Base-by-base conservation (phyloP, 139 green algal genomes). In the Chlorella sorokiniana region DNA sequence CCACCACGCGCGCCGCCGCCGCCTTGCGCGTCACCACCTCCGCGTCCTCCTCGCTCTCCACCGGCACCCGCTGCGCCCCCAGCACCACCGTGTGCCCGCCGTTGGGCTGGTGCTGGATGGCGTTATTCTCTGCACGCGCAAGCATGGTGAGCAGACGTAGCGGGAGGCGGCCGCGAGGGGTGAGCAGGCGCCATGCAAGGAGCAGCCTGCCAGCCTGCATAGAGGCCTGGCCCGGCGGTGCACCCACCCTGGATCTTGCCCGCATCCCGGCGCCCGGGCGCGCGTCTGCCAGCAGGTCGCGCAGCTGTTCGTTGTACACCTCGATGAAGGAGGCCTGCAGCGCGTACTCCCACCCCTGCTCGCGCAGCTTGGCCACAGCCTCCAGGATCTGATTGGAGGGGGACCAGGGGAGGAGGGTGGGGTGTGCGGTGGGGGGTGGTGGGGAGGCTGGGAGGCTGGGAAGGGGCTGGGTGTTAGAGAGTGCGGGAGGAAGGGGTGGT, bases 281-380 rank as follows among this genome's bases (percentile, higher is more conserved):
- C n/a, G 64, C 81, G 31, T 92, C 89, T 1, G 85, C 87, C 77
- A 99, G 88, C 71, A 99, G 88, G 90, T 99, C 96, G 9, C 93
- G 86, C 79, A 97, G 77, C 37, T 83, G 83, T 76, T 98, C 94
- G 85, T 98, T 98, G 91, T 98, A 98, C 23, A 98, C 91, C 86
- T 98, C 96, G 27, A 99, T 90, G 88, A 93, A 98, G 5, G 90
- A 95, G 0, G 95, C 95, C 78, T 96, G 86, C 83, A 99, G 91
- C 27, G 18, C 74, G 78, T 97, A 98, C 45, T 92, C 83, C 93
- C 95, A 98, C 51, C 91, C 90, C 86, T 94, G 89, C 62, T 92
- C 78, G 63, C 70, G 59, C 81, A 95, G 81, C 69, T 71, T 73
- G 63, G 68, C 68, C 31, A 90, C 91, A 0, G 81, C 80, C 29